phyloP scores from a whole-genome alignment of 495 filamentous ascomycete genomes.

The Xylaria nigripes region DNA sequence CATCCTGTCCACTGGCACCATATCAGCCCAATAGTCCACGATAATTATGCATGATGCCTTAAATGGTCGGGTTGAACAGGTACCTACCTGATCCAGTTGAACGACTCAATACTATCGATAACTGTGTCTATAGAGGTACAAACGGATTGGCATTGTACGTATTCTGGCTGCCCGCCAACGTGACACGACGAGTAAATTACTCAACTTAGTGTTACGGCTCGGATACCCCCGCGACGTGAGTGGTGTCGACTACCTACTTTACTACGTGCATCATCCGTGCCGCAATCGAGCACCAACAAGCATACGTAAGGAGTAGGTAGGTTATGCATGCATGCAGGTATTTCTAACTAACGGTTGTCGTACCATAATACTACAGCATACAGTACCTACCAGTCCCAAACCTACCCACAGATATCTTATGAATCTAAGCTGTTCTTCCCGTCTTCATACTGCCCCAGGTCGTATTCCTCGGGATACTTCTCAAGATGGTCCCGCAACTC shows the following conservation, averaged over 20 bases:
- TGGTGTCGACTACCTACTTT: neutral
- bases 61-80: neutral
- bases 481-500: constrained; percentile 69
- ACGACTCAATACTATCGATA: too few species aligned
- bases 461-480: constrained; percentile 90
- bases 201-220: neutral
- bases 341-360: neutral
- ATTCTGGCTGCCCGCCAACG: constrained; percentile 1
- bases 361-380: neutral
- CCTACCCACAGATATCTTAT: too few species aligned
- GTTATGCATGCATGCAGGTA: neutral
- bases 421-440: constrained; percentile 57
- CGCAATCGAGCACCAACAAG: constrained; percentile 3
- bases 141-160: neutral
- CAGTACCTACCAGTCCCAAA: too few species aligned
- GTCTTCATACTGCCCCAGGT: constrained; percentile 66
- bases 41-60: neutral
- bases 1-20: too few species aligned
- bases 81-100: neutral
- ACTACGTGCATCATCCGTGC: constrained; percentile 8
- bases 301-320: neutral
- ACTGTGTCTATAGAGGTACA: too few species aligned
- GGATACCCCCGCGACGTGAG: neutral
- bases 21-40: neutral
- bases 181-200: constrained; percentile 9